phyloP scores from a whole-genome alignment of 2,329 filamentous ascomycete species.

The Ascochyta koolunga region DNA sequence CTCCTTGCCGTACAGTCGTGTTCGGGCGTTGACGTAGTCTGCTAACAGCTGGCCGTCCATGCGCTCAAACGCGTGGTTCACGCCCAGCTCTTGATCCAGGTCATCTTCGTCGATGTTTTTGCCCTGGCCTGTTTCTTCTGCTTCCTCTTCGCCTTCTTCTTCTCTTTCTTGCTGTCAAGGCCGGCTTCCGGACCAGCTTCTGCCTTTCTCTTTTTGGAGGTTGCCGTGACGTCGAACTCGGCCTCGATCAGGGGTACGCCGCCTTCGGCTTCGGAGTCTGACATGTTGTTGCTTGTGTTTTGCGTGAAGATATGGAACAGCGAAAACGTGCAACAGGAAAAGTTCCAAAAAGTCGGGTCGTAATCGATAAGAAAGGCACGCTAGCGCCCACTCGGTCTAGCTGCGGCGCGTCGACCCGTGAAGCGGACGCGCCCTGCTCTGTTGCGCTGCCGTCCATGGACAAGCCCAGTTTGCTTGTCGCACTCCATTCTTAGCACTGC shows the following conservation, averaged over 20 bases:
- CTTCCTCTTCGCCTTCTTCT: conserved; percentile 52
- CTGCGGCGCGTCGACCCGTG: conserved; percentile 20
- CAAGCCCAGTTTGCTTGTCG: conserved; percentile 19
- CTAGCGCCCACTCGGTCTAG: conserved; percentile 4
- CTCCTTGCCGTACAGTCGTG: conserved; percentile 77
- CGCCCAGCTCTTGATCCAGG: conserved; percentile 55
- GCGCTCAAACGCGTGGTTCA: conserved; percentile 79
- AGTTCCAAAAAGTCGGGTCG: conserved; percentile 25
- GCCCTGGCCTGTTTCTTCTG: conserved; percentile 64
- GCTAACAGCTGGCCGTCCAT: conserved; percentile 86
- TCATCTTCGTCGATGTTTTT: conserved; percentile 69
- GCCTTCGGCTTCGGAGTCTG: conserved; percentile 51
- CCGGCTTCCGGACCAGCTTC: conserved; percentile 38
- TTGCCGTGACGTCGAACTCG: conserved; percentile 41
- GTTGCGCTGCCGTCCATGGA: conserved; percentile 24
- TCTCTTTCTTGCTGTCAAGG: conserved; percentile 43
- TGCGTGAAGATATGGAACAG: conserved; percentile 22
- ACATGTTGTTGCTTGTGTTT: conserved; percentile 47
- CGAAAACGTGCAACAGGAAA: conserved; percentile 26
- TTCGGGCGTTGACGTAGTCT: conserved; percentile 82
- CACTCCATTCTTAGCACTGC: conserved; percentile 16
- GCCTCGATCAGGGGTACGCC: conserved; percentile 54
- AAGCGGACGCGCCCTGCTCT: conserved; percentile 25
- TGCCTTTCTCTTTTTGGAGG: conserved; percentile 53
- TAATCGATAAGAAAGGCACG: conserved; percentile 40